A percentile compares a stretch with the other conserved stretches of the same genome.
These are phyloP conservation scores for Trichosporon asahii DNA, from an alignment of 1,284 basidiomycete species.

Conservation along the genomic window DNA sequence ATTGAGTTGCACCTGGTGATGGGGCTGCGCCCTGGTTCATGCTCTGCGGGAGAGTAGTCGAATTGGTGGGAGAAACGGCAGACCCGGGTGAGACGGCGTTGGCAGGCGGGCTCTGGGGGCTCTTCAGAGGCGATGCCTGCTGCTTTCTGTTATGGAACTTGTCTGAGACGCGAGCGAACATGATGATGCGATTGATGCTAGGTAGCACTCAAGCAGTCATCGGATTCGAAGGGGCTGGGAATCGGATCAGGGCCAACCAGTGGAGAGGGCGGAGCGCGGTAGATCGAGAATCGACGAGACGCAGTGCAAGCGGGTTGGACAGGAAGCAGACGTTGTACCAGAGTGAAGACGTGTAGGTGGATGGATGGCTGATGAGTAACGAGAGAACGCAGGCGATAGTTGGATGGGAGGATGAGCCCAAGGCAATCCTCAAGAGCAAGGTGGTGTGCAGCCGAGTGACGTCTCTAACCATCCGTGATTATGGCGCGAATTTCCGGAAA, in stretches of 20 bases:
- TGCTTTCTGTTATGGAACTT: slow-evolving; percentile 46
- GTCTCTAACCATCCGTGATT: slow-evolving; percentile 1
- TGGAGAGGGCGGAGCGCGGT: background rate
- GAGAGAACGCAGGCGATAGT: background rate
- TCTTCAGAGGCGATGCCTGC: slow-evolving; percentile 31
- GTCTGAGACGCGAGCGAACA: slow-evolving; percentile 50
- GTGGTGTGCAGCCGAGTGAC: background rate
- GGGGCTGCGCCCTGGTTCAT: background rate
- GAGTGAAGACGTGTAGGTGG: slow-evolving; percentile 6
- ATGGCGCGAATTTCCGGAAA: background rate
- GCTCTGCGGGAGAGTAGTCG: background rate
- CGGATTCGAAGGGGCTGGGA: background rate
- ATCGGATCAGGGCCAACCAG: background rate
- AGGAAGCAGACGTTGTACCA: background rate
- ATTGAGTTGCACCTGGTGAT: background rate
- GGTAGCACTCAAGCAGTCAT: background rate
- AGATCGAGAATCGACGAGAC: background rate
- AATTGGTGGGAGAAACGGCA: background rate
- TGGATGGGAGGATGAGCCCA: background rate
- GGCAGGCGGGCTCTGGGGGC: slow-evolving; percentile 1
- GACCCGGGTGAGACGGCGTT: slow-evolving; percentile 23
- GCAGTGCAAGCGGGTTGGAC: background rate
- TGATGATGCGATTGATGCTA: background rate
- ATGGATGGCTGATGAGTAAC: background rate
- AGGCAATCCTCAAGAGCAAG: background rate